Conservation (phyloP, 176 grass and related monocot species). For the Hyparrhenia diplandra region DNA sequence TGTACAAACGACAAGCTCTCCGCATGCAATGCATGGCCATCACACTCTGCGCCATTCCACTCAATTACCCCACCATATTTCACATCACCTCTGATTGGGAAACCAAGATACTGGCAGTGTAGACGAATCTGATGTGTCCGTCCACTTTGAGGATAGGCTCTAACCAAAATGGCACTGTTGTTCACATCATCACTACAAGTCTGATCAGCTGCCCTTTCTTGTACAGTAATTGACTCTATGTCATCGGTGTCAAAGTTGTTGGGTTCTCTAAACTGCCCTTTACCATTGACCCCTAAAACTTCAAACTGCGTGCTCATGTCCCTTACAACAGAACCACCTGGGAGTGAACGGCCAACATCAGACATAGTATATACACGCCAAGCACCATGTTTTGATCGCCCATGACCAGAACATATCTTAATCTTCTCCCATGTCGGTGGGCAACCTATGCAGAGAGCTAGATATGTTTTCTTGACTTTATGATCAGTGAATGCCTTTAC, state of each 20-base stretch:
- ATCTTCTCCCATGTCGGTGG: slow-evolving; percentile 52
- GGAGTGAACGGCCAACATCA: slow-evolving; percentile 55
- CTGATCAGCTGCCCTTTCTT: slow-evolving; percentile 38
- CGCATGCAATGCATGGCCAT: slow-evolving; percentile 73
- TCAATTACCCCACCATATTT: slow-evolving; percentile 76
- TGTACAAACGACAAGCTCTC: slow-evolving; percentile 73
- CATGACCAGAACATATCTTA: slow-evolving; percentile 74
- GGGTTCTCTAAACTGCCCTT: slow-evolving; percentile 47
- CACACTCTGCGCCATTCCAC: slow-evolving; percentile 52
- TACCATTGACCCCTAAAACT: slow-evolving; percentile 50
- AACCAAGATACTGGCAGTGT: slow-evolving; percentile 82
- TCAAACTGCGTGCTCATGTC: slow-evolving; percentile 78
- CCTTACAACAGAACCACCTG: slow-evolving; percentile 68
- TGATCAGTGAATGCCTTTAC: slow-evolving; percentile 86
- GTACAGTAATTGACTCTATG: slow-evolving; percentile 40
- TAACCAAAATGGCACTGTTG: slow-evolving; percentile 51
- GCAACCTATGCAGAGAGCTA: slow-evolving; percentile 62
- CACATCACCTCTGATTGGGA: slow-evolving; percentile 83
- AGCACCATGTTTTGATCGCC: slow-evolving; percentile 78
- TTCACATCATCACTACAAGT: slow-evolving; percentile 17
- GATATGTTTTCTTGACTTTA: slow-evolving; percentile 77
- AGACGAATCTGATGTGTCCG: slow-evolving; percentile 90
- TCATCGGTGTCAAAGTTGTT: slow-evolving; percentile 23
- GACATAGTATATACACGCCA: slow-evolving; percentile 68
- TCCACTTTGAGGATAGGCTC: slow-evolving; percentile 87